Conservation (phyloP, 441 rosid species). For the Syzygium syzygioides region DNA sequence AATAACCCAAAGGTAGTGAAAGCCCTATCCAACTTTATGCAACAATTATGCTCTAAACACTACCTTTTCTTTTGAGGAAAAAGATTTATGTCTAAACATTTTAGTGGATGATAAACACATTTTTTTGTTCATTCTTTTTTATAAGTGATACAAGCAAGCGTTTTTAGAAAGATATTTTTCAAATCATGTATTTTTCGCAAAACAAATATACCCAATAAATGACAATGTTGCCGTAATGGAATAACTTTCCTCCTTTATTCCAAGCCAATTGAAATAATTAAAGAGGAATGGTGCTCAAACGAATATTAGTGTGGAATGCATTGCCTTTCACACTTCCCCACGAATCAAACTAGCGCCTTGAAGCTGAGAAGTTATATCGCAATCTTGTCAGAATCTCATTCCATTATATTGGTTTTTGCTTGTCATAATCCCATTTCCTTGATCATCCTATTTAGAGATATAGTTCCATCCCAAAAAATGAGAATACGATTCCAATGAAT, state of each 20-base stretch:
- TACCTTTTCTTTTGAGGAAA: not conserved
- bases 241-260: not conserved
- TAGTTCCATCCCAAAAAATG: not conserved
- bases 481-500: not conserved
- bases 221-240: not conserved
- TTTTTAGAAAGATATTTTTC: not conserved
- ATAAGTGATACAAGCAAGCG: not conserved
- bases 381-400: not conserved
- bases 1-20: not conserved
- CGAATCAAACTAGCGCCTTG: not conserved
- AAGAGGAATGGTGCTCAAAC: not conserved
- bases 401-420: not conserved
- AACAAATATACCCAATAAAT: not conserved
- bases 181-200: not conserved
- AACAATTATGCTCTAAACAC: not conserved
- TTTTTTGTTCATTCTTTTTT: not conserved
- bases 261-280: not conserved
- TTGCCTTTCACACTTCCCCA: not conserved
- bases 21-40: not conserved
- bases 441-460: not conserved
- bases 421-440: not conserved
- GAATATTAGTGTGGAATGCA: not conserved
- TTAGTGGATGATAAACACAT: not conserved
- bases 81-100: not conserved
- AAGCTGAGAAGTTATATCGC: not conserved